Percentiles rank a stretch among this genome's conserved stretches.
Evolutionary conservation across 305 asterid genomes (phyloP).

Genomic region (Striga hermonthica): DNA sequence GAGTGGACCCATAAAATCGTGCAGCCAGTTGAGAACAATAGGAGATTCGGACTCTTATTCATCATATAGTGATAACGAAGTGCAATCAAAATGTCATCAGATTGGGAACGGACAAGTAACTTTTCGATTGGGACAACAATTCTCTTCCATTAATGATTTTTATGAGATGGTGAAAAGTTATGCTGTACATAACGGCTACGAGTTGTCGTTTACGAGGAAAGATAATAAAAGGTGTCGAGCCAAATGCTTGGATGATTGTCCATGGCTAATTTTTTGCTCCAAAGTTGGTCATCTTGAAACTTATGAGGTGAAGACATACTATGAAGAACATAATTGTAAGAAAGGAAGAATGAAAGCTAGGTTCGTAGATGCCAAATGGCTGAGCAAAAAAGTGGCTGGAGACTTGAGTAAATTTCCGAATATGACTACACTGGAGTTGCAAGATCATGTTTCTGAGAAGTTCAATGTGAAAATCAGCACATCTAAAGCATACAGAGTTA

Average conservation of each 20-base stretch:
- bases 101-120: neutral
- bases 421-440: neutral
- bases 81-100: neutral
- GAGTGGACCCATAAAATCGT: constrained; percentile 3
- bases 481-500: constrained; percentile 15
- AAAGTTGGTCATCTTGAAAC: constrained; percentile 7
- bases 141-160: constrained; percentile 10
- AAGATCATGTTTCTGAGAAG: neutral
- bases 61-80: neutral
- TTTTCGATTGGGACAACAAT: neutral
- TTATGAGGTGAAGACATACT: constrained; percentile 17
- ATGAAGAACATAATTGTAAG: constrained; percentile 16
- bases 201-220: neutral
- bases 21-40: neutral
- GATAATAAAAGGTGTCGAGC: constrained; percentile 6
- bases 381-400: neutral
- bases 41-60: constrained; percentile 5
- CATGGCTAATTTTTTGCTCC: constrained; percentile 12
- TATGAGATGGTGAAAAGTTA: constrained; percentile 4
- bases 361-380: constrained; percentile 14
- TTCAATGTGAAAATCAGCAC: constrained; percentile 7
- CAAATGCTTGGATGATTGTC: neutral
- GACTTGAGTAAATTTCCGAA: constrained; percentile 10
- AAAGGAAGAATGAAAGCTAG: neutral
- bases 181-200: neutral